A percentile compares a stretch with the other conserved stretches of the same genome.
phyloP scores from a whole-genome alignment of 2,329 filamentous ascomycete species.

The Fusarium armeniacum region DNA sequence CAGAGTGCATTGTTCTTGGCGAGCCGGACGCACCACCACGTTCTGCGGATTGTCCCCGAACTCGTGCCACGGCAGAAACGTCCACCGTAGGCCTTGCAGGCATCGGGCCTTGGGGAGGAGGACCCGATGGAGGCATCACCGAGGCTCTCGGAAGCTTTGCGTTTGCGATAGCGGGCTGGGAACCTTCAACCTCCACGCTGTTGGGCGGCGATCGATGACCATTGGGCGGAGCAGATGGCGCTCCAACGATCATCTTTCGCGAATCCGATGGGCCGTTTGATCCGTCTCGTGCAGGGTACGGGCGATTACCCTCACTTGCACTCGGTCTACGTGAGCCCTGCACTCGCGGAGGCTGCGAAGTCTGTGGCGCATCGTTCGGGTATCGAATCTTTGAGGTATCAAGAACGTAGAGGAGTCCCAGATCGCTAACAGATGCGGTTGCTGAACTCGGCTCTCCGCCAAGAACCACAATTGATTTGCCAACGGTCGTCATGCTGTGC shows the following conservation, averaged over 20 bases:
- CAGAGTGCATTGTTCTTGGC: constrained; percentile 52
- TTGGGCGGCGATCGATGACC: constrained; percentile 59
- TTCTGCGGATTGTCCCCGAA: constrained; percentile 66
- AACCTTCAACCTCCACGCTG: constrained; percentile 56
- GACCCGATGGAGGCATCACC: constrained; percentile 60
- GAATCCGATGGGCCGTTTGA: constrained; percentile 66
- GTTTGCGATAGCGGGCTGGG: constrained; percentile 54
- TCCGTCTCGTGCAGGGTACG: constrained; percentile 63
- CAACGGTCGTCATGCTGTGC: constrained; percentile 96
- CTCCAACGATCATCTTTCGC: constrained; percentile 60
- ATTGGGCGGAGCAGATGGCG: constrained; percentile 55
- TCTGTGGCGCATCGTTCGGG: constrained; percentile 76
- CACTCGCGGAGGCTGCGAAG: constrained; percentile 52
- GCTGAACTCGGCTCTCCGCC: constrained; percentile 95
- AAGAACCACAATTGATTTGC: constrained; percentile 91
- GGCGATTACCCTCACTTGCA: constrained; percentile 57
- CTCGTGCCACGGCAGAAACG: constrained; percentile 58
- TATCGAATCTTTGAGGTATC: constrained; percentile 98
- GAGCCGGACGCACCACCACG: constrained; percentile 57
- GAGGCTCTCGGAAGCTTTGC: constrained; percentile 55
- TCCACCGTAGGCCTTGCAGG: constrained; percentile 63
- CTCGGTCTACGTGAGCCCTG: constrained; percentile 61
- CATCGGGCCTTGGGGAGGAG: constrained; percentile 68
- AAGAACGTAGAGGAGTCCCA: constrained; percentile 90
- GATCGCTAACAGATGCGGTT: constrained; percentile 82